Percentiles rank a stretch among this genome's conserved stretches.
These are phyloP conservation scores for Aspergillus pseudoviridinutans DNA, from an alignment of 2,329 filamentous ascomycete genomes.

Conservation along the genomic window DNA sequence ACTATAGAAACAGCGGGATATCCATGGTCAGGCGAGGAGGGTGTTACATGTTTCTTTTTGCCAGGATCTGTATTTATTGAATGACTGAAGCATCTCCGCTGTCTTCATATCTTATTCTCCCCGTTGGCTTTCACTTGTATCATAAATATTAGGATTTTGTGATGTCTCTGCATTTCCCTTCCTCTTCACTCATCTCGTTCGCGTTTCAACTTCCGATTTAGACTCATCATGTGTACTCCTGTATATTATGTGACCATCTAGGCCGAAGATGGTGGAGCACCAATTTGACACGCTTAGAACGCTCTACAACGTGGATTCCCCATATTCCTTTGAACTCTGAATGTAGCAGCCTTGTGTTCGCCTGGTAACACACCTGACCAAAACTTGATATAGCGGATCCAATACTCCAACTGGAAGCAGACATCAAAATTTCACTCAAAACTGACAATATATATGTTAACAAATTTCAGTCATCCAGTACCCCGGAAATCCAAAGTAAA, in stretches of 20 bases:
- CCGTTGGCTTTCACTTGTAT: conserved; percentile 11
- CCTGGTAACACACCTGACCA: too few species aligned
- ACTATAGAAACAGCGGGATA: neutral
- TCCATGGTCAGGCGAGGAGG: neutral
- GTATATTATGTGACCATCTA: conserved; percentile 19
- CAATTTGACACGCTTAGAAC: neutral
- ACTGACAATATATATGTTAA: neutral
- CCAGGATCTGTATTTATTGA: conserved; percentile 26
- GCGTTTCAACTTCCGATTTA: neutral
- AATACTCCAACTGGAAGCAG: neutral
- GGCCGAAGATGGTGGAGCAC: neutral
- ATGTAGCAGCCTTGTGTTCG: neutral
- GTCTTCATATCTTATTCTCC: conserved; percentile 19
- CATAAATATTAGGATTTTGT: conserved; percentile 25
- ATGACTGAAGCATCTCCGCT: conserved; percentile 24
- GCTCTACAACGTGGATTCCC: neutral
- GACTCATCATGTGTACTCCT: conserved; percentile 12
- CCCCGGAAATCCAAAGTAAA: neutral
- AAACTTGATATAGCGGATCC: neutral
- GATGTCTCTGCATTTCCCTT: conserved; percentile 7
- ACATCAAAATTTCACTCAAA: neutral
- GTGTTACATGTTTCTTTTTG: neutral
- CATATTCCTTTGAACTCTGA: neutral
- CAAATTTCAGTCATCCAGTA: neutral
- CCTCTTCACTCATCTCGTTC: conserved; percentile 2